Conservation (phyloP, 768 basidiomycete species). For the Mycena rebaudengoi region DNA sequence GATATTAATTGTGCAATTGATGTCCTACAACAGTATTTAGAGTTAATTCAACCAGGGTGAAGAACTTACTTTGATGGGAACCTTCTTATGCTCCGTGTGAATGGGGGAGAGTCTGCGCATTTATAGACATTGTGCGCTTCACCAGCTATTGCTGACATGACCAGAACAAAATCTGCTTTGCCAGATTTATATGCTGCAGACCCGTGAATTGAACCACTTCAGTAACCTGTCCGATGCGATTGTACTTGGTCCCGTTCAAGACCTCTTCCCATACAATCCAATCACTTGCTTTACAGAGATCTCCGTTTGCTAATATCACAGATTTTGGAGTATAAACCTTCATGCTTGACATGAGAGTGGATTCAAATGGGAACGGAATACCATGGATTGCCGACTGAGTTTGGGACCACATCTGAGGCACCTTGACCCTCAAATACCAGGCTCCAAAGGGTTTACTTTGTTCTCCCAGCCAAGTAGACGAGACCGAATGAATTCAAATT, state of each 20-base stretch:
- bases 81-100: not conserved
- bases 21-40: not conserved
- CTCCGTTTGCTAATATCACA: not conserved
- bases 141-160: not conserved
- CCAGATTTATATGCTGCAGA: not conserved
- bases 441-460: not conserved
- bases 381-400: not conserved
- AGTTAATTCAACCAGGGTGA: not conserved
- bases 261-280: not conserved
- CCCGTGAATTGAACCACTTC: conserved; percentile 1
- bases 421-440: not conserved
- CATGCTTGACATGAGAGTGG: not conserved
- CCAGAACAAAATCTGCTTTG: not conserved
- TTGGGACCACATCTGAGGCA: not conserved
- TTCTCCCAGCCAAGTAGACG: not conserved
- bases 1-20: conserved; percentile 27
- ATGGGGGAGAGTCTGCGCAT: not conserved
- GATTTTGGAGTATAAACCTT: not conserved
- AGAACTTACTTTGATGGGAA: not conserved
- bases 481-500: not conserved
- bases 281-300: not conserved
- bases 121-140: not conserved
- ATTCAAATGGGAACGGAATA: not conserved
- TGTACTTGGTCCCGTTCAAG: not conserved
- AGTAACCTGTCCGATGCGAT: not conserved